Conservation (phyloP, 208 protist species). For the Trypanosomatidae sp. region DNA sequence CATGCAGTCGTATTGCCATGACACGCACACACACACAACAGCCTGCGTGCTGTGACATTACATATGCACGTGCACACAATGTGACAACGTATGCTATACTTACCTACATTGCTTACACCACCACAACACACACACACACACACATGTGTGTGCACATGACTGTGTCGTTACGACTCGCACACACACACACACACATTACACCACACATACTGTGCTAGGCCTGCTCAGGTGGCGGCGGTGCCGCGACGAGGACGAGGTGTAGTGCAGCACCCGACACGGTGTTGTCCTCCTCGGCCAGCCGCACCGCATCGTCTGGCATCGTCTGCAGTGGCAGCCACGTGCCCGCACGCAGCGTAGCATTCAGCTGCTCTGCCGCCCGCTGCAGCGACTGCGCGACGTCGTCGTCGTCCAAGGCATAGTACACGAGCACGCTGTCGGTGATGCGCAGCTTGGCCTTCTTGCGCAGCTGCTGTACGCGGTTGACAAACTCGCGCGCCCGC, state of each 20-base stretch:
- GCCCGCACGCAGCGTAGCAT: slow-evolving; percentile 36
- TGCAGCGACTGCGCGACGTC: slow-evolving; percentile 64
- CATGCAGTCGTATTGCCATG: too few relatives aligned
- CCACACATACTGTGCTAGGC: too few relatives aligned
- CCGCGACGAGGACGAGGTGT: slow-evolving; percentile 46
- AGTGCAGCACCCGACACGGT: slow-evolving; percentile 63
- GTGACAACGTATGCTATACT: too few relatives aligned
- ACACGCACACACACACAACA: too few relatives aligned
- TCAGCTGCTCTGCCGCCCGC: slow-evolving; percentile 51
- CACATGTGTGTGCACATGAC: too few relatives aligned
- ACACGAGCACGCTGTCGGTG: slow-evolving; percentile 58
- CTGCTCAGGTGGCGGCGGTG: too few relatives aligned
- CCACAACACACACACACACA: too few relatives aligned
- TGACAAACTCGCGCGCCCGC: slow-evolving; percentile 90
- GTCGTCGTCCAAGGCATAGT: slow-evolving; percentile 60
- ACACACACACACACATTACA: too few relatives aligned
- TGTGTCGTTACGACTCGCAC: too few relatives aligned
- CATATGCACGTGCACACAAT: too few relatives aligned
- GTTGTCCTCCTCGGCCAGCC: slow-evolving; percentile 79
- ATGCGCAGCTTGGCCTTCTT: slow-evolving; percentile 89
- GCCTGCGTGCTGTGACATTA: too few relatives aligned
- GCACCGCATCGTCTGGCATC: slow-evolving; percentile 29
- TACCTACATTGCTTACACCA: too few relatives aligned
- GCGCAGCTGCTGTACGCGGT: slow-evolving; percentile 94
- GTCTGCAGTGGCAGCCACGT: slow-evolving; percentile 57